These are phyloP conservation scores for Blastomyces percursus DNA, from an alignment of 2,329 filamentous ascomycete species.

Conservation along the genomic window DNA sequence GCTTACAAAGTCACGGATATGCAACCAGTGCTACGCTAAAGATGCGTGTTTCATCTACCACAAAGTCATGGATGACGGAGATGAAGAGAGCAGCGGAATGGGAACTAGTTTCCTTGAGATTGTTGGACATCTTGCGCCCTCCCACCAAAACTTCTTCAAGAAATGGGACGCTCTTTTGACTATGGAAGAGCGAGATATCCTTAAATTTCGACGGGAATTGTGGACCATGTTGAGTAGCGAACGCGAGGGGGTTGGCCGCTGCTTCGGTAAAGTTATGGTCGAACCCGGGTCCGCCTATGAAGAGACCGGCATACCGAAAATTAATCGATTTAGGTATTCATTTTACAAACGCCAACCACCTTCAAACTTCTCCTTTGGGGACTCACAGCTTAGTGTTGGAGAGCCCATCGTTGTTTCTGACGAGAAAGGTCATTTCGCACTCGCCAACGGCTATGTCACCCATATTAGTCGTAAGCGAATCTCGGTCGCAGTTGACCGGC, in stretches of 20 bases:
- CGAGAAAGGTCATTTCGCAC: slow-evolving; percentile 85
- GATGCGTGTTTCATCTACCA: slow-evolving; percentile 88
- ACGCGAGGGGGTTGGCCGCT: slow-evolving; percentile 76
- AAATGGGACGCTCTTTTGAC: slow-evolving; percentile 93
- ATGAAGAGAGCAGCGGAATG: slow-evolving; percentile 69
- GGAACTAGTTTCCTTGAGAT: slow-evolving; percentile 71
- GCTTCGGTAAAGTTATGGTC: slow-evolving; percentile 79
- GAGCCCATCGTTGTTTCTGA: slow-evolving; percentile 96
- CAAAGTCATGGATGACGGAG: slow-evolving; percentile 73
- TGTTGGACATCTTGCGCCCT: slow-evolving; percentile 62
- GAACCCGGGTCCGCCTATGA: slow-evolving; percentile 64
- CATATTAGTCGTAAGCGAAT: slow-evolving; percentile 64
- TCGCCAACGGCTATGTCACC: slow-evolving; percentile 84
- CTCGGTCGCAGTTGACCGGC: slow-evolving; percentile 79
- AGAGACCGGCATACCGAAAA: slow-evolving; percentile 60
- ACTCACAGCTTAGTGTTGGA: slow-evolving; percentile 76
- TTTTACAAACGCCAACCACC: slow-evolving; percentile 59
- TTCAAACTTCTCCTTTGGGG: slow-evolving; percentile 68
- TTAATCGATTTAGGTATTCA: slow-evolving; percentile 82
- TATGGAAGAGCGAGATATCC: slow-evolving; percentile 83
- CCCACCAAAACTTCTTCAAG: slow-evolving; percentile 72
- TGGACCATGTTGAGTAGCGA: slow-evolving; percentile 93
- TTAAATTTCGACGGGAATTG: slow-evolving; percentile 76
- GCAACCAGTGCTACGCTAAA: slow-evolving; percentile 82
- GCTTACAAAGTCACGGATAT: slow-evolving; percentile 70